A percentile compares a stretch with the other conserved stretches of the same genome.
phyloP scores from a whole-genome alignment of 352 stramenopile genomes.

The Blastocystis sp. region DNA sequence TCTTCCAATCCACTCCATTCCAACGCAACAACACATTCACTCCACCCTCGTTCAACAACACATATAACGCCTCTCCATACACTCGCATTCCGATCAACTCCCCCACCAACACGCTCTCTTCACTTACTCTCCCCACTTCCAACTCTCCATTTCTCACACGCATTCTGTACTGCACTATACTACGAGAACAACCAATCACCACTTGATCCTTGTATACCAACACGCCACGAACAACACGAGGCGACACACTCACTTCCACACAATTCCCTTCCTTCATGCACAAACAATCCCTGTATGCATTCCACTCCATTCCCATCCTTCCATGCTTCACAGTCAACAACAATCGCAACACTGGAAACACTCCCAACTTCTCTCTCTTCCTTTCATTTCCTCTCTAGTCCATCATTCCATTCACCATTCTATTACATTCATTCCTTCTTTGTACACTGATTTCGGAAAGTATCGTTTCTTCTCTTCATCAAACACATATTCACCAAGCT shows the following conservation, averaged over 20 bases:
- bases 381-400: background rate
- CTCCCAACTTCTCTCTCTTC: background rate
- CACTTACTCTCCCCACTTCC: background rate
- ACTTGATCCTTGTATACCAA: background rate
- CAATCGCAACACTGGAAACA: background rate
- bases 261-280: background rate
- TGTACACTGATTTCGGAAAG: slow-evolving; percentile 36
- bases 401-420: background rate
- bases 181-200: background rate
- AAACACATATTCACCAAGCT: slow-evolving; percentile 5
- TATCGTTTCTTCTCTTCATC: slow-evolving; percentile 49
- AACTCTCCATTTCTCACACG: background rate
- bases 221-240: background rate
- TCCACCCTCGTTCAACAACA: background rate
- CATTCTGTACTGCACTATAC: background rate
- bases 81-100: background rate
- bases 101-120: background rate
- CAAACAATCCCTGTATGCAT: background rate
- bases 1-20: background rate
- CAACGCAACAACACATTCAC: background rate
- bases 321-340: background rate
- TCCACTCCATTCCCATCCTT: background rate
- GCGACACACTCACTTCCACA: background rate
- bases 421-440: slow-evolving; percentile 15
- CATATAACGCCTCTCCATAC: background rate